phyloP scores from a whole-genome alignment of 179 eudicot genomes.

The Heliamphora pulchella region DNA sequence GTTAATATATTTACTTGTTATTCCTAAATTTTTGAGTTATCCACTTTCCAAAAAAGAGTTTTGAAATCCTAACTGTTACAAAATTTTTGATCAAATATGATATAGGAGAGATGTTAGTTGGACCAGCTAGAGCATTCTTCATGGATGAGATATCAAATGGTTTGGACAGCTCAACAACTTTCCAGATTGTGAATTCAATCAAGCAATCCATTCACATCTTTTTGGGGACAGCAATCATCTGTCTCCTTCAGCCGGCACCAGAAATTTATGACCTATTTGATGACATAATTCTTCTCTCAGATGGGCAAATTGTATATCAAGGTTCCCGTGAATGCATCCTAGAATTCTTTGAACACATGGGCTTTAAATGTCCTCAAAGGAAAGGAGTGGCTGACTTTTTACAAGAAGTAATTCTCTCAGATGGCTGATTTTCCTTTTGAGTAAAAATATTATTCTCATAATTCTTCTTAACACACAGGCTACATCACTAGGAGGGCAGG shows the following conservation, averaged over 20 bases:
- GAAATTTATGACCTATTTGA: conserved; percentile 89
- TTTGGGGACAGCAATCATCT: conserved; percentile 70
- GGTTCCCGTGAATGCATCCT: conserved; percentile 77
- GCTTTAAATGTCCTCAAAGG: conserved; percentile 78
- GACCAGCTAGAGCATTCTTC: conserved; percentile 78
- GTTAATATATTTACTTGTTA: no score
- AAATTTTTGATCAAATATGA: no score
- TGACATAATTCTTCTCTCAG: conserved; percentile 70
- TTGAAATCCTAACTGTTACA: no score
- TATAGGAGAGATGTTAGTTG: conserved; percentile 94
- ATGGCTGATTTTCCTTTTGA: background rate
- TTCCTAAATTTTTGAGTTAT: no score
- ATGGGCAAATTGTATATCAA: conserved; percentile 90
- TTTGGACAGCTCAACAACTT: conserved; percentile 89
- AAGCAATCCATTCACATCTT: conserved; percentile 77
- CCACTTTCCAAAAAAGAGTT: no score
- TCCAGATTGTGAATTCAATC: conserved; percentile 78
- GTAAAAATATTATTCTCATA: background rate
- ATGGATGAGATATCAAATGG: conserved; percentile 99
- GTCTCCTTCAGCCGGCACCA: conserved; percentile 94
- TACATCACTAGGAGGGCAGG: conserved; percentile 33
- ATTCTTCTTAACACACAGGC: conserved; percentile 24
- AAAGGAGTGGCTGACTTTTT: conserved; percentile 95
- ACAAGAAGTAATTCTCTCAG: conserved; percentile 57
- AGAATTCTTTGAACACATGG: conserved; percentile 78